phyloP scores from a whole-genome alignment of 768 basidiomycete genomes.

The Peribolospora baueri region DNA sequence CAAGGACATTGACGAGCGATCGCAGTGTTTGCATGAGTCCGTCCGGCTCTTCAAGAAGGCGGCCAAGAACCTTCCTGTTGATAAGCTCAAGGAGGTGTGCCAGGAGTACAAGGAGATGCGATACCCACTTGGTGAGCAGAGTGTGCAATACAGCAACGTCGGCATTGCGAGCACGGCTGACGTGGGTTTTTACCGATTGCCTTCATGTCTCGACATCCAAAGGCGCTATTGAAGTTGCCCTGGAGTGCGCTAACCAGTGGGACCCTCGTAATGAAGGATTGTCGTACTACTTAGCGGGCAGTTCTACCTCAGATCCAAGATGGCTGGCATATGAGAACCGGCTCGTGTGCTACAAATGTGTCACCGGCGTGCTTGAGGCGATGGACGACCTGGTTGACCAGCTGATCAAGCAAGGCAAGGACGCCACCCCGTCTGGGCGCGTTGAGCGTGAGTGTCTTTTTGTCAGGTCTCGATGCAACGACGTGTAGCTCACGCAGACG shows the following conservation, averaged over 20 bases:
- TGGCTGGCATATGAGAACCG: slow-evolving; percentile 35
- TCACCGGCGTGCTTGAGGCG: slow-evolving; percentile 52
- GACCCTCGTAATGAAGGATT: slow-evolving; percentile 41
- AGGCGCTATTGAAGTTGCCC: slow-evolving; percentile 67
- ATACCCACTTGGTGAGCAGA: slow-evolving; percentile 47
- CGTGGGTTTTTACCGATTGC: background rate
- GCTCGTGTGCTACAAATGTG: slow-evolving; percentile 51
- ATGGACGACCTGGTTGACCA: slow-evolving; percentile 40
- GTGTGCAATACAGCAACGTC: background rate
- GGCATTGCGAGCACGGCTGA: background rate
- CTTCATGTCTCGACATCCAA: background rate
- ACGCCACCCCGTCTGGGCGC: background rate
- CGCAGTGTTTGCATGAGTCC: slow-evolving; percentile 62
- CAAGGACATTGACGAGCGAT: slow-evolving; percentile 43
- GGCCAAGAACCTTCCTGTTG: slow-evolving; percentile 54
- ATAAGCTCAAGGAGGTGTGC: slow-evolving; percentile 60
- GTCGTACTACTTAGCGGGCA: slow-evolving; percentile 43
- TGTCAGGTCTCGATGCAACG: no score
- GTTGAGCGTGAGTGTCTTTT: no score
- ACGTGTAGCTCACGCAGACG: no score
- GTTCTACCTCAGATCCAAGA: slow-evolving; percentile 34
- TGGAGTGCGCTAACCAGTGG: slow-evolving; percentile 52
- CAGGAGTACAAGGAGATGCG: slow-evolving; percentile 68
- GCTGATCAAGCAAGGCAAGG: slow-evolving; percentile 16
- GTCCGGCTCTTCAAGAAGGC: slow-evolving; percentile 72